Conservation (phyloP, 108 stramenopile genomes). For the Pseudonitzschia pungens region DNA sequence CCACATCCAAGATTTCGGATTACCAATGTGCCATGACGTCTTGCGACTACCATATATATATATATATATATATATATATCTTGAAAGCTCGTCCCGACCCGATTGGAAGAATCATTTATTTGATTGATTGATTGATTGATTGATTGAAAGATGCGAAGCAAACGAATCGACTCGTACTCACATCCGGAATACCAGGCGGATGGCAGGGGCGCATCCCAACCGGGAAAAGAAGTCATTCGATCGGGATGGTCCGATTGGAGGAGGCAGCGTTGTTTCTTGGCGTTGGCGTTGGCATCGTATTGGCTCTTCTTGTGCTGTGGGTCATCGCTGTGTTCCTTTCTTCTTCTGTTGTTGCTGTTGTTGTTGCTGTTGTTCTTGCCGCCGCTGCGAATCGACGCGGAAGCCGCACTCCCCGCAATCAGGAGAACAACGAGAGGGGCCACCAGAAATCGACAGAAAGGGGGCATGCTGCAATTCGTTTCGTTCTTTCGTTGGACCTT, state of each 20-base stretch:
- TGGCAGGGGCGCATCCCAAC: conserved; percentile 51
- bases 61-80: no score
- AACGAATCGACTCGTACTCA: no score
- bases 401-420: not conserved
- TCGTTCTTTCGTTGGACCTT: no score
- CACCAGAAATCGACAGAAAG: not conserved
- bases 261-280: not conserved
- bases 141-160: no score
- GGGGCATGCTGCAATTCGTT: not conserved
- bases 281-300: not conserved
- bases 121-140: no score
- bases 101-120: no score
- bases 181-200: conserved; percentile 55
- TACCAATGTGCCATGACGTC: no score
- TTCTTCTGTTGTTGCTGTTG: not conserved
- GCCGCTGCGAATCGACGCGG: conserved; percentile 1
- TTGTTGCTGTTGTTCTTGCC: not conserved
- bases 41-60: no score
- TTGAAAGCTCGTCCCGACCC: no score
- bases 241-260: conserved; percentile 30
- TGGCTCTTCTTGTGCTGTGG: no score
- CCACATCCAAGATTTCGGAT: no score
- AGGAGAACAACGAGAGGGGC: not conserved
- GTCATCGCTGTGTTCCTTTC: not conserved
- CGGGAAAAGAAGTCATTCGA: conserved; percentile 40